Conservation (phyloP, 768 basidiomycete species). For the Nidularia pulvinata region DNA sequence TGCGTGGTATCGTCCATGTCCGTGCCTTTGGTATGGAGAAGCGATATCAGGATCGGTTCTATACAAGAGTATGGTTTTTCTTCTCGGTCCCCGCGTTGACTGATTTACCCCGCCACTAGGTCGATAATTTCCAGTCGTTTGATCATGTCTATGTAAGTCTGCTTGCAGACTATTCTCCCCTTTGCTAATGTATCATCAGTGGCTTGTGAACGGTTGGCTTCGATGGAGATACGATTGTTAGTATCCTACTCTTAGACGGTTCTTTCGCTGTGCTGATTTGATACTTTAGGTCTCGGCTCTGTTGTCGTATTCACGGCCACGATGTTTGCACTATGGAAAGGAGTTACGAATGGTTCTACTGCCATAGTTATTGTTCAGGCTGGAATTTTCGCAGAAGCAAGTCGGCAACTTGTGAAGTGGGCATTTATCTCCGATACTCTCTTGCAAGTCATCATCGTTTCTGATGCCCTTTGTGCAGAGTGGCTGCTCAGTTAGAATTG, state of each 20-base stretch:
- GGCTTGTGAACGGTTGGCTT: conserved; percentile 71
- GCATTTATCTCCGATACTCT: conserved; percentile 4
- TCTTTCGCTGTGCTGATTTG: not conserved
- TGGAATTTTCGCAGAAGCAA: conserved; percentile 69
- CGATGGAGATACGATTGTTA: conserved; percentile 74
- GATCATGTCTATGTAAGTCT: conserved; percentile 67
- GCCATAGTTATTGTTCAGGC: conserved; percentile 78
- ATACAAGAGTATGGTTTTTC: conserved; percentile 38
- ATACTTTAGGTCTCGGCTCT: conserved; percentile 56
- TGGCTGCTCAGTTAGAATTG: conserved; percentile 69
- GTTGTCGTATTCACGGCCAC: conserved; percentile 71
- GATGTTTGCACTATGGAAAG: conserved; percentile 61
- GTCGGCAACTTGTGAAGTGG: conserved; percentile 59
- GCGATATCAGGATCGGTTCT: conserved; percentile 65
- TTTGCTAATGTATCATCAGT: conserved; percentile 34
- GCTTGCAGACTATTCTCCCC: no score
- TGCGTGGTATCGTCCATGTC: conserved; percentile 66
- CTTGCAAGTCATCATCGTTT: not conserved
- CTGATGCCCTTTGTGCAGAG: conserved; percentile 26
- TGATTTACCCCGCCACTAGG: conserved; percentile 20
- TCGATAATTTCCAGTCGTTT: conserved; percentile 69
- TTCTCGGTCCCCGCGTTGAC: not conserved
- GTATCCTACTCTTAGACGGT: conserved; percentile 10
- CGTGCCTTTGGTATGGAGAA: conserved; percentile 74
- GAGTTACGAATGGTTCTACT: conserved; percentile 57